Evolutionary conservation across 768 basidiomycete genomes (phyloP), one percentile per base, ranked within the genome.

Genomic region (Mycena venus): DNA sequence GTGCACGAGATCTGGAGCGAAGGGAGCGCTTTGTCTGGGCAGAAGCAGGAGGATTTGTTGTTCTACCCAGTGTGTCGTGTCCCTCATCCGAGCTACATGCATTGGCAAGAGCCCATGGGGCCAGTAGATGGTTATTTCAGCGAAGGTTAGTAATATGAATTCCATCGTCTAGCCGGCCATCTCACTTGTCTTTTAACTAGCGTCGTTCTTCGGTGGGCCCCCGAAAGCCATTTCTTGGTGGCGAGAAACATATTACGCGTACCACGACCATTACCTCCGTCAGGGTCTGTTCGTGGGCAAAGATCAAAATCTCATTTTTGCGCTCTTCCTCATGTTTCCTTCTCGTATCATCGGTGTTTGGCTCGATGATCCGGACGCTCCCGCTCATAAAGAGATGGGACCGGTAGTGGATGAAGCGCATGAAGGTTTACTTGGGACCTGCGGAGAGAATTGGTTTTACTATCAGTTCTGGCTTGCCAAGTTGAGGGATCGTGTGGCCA

Each of bases 121-220:
- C 90, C 90, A 0, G 78, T 91, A 4, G 88, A 90, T 77, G 79
- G 81, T n/a, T 85, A 88, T 27, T 84, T 91, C 60, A 88, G 88
- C 72, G 86, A 91, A 86, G 90, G 90, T 89, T 32, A 38, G 83
- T 75, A 27, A 8, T 5, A 6, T 19, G 14, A 69, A 21, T 67
- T 17, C 11, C 14, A 38, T 40, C 38, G 36, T 60, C 25, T 34
- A 14, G 14, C 32, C 21, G 53, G 38, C 21, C 19, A 51, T 40
- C 69, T 62, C 2, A 59, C 25, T 25, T 15, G 40, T 27, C n/a
- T 59, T 64, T 12, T 69, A 6, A 3, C 19, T 44, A 90, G 90
- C 88, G 12, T 90, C 90, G 0, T 91, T 91, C 77, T 91, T 91
- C 70, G 90, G 91, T 10, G 90, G 90, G 14, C 77, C 85, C 0